Base-by-base conservation (phyloP, 805 yeast species). In the Pichia sporocuriosa region DNA sequence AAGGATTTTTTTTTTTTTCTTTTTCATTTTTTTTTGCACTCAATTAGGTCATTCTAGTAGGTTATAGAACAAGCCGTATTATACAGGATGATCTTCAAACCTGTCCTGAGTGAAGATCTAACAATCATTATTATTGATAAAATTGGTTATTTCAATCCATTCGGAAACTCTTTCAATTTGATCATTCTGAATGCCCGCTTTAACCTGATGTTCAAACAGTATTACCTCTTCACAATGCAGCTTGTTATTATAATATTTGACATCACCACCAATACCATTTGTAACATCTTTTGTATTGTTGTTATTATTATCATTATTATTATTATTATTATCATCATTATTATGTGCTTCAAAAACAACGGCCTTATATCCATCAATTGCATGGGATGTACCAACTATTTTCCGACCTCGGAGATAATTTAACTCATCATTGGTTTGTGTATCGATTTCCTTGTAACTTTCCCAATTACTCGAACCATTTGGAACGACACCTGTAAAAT, bases 381-480 rank as follows among this genome's bases (percentile, higher is more conserved):
- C 7, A 20, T 40, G 28, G 15, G 32, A 31, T n/a, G 20, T 27
- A 2, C 50, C 48, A 4, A 48, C 27, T 6, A 48, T 21, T 22
- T 44, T 39, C 13, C 50, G 37, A 3, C 52, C 52, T 17, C 52
- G 45, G 21, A 48, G 35, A 26, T 44, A 48, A 22, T 43, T 45
- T 3, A 40, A 30, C 15, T 24, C 13, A 13, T 21, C 13, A 13
- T 21, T 29, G 13, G 24, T 35, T 34, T 17, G 28, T 17, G 13
- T 28, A 19, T 16, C 35, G n/a, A 25, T 20, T 24, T 35, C 22
- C 16, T 16, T 22, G 13, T 32, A 20, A 11, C 17, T 13, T 3
- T 25, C 16, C 37, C 37, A 37, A 7, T 29, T 34, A 20, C 20
- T 25, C 12, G 32, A 32, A 2, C 42, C 38, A n/a, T 42, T 19